phyloP scores from a whole-genome alignment of 805 yeast species.

The Saccharomycopsis amapae region DNA sequence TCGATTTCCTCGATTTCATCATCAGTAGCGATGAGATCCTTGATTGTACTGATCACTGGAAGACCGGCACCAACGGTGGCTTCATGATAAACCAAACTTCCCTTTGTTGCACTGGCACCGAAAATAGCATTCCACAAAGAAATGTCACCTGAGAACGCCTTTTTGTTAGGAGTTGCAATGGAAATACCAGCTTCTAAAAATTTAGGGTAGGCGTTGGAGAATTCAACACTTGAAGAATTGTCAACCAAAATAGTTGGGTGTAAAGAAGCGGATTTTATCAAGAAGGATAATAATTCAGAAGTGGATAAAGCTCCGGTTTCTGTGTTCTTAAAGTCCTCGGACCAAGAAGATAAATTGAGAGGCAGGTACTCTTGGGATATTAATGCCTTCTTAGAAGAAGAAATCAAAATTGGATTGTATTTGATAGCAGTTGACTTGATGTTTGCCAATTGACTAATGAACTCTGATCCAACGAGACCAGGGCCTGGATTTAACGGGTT shows the following conservation, averaged over 20 bases:
- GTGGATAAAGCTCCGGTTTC: constrained; percentile 43
- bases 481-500: constrained; percentile 41
- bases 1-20: constrained; percentile 87
- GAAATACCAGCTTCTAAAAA: constrained; percentile 76
- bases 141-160: constrained; percentile 82
- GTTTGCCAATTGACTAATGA: constrained; percentile 68
- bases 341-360: constrained; percentile 56
- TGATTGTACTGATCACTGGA: constrained; percentile 84
- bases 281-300: constrained; percentile 51
- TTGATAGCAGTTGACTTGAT: constrained; percentile 49
- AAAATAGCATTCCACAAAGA: constrained; percentile 73
- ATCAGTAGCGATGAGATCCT: constrained; percentile 86
- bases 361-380: constrained; percentile 65
- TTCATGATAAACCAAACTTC: constrained; percentile 89
- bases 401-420: constrained; percentile 74
- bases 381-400: constrained; percentile 66
- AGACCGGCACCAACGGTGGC: constrained; percentile 99
- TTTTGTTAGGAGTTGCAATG: constrained; percentile 96
- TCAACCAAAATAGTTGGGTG: constrained; percentile 81
- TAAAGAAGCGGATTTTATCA: constrained; percentile 36
- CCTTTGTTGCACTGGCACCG: constrained; percentile 42
- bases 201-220: constrained; percentile 72
- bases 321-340: constrained; percentile 38
- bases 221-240: constrained; percentile 78
- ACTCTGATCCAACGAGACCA: constrained; percentile 93